These are phyloP conservation scores for Naumovozyma castellii DNA, from an alignment of 805 yeast species.

Conservation along the genomic window DNA sequence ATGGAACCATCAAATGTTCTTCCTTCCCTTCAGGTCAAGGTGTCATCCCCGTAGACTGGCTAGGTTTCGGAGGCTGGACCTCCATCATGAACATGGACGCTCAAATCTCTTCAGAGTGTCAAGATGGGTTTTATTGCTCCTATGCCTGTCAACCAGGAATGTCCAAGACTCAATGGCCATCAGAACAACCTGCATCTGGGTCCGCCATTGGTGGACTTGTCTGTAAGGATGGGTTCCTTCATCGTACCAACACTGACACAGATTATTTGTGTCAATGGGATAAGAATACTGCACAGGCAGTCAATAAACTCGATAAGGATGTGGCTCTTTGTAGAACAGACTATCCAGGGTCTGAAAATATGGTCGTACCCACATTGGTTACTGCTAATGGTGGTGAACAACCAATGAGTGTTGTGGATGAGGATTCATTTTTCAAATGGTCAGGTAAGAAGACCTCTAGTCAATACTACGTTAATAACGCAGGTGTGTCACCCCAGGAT, in stretches of 20 bases:
- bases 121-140: slow-evolving; percentile 89
- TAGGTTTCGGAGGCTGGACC: slow-evolving; percentile 45
- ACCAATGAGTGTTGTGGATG: slow-evolving; percentile 73
- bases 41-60: slow-evolving; percentile 51
- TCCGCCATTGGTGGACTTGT: slow-evolving; percentile 87
- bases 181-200: slow-evolving; percentile 77
- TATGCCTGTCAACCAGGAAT: slow-evolving; percentile 98
- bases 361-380: slow-evolving; percentile 88
- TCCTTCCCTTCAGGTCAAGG: slow-evolving; percentile 70
- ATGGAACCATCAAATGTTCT: slow-evolving; percentile 61
- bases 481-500: slow-evolving; percentile 81
- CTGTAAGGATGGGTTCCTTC: slow-evolving; percentile 76
- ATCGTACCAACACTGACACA: slow-evolving; percentile 63
- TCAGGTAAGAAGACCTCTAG: slow-evolving; percentile 74
- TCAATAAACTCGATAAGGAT: slow-evolving; percentile 47
- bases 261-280: slow-evolving; percentile 87
- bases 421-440: slow-evolving; percentile 74
- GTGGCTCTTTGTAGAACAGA: slow-evolving; percentile 96
- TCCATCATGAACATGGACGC: slow-evolving; percentile 33
- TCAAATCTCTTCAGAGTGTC: slow-evolving; percentile 55
- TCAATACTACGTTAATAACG: slow-evolving; percentile 95
- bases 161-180: slow-evolving; percentile 98
- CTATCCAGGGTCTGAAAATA: slow-evolving; percentile 98
- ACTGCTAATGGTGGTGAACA: slow-evolving; percentile 55
- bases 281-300: slow-evolving; percentile 55